Conservation (phyloP, 257 asterid species). For the Solanum etuberosum region DNA sequence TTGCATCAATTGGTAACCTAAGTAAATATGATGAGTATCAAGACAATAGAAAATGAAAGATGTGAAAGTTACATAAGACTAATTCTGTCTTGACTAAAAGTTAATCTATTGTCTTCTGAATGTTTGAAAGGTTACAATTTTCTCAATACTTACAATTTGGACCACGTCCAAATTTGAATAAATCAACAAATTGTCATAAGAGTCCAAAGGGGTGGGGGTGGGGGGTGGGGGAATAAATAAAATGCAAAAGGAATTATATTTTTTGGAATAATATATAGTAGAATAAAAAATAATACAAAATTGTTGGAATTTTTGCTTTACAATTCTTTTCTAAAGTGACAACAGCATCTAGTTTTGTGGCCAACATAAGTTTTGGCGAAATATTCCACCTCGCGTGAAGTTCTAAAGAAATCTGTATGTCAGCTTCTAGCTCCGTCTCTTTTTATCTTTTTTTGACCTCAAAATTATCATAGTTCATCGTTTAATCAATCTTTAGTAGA, state of each 20-base stretch:
- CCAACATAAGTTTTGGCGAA: conserved; percentile 21
- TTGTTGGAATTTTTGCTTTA: neutral
- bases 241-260: conserved; percentile 4
- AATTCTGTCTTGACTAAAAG: neutral
- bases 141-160: conserved; percentile 16
- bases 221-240: neutral
- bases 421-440: neutral
- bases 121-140: conserved; percentile 7
- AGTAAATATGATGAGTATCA: neutral
- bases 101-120: neutral
- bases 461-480: neutral
- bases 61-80: neutral
- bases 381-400: conserved; percentile 61
- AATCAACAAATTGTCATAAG: conserved; percentile 6
- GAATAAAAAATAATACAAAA: neutral
- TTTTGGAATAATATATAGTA: conserved; percentile 5
- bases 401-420: neutral
- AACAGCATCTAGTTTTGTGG: conserved; percentile 2
- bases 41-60: neutral
- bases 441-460: neutral
- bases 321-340: conserved; percentile 10
- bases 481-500: neutral
- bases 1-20: neutral
- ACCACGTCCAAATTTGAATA: conserved; percentile 16
- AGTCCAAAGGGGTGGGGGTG: neutral